Evolutionary conservation across 1,139 yeast species (phyloP), one percentile per base, ranked within the genome.

Genomic region (Saccharomyces pastorianus): DNA sequence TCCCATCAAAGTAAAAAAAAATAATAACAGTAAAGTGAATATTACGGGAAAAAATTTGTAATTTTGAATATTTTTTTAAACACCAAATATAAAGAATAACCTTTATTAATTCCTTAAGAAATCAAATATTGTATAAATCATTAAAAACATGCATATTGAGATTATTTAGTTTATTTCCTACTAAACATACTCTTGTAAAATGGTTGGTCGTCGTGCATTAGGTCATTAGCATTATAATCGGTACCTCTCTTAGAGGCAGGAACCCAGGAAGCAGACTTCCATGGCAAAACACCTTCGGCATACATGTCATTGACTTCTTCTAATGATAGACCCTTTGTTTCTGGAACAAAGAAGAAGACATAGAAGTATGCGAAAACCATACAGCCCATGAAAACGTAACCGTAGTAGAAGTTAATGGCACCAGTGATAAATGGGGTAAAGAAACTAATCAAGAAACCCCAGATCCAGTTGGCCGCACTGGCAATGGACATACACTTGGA

Each of bases 401-500:
- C 91, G 67, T 83, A 84, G 75, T 60, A 61, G 53, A 69, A 61
- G 53, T 61, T 61, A 54, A 64, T 60, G 46, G 76, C 76, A 53
- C 64, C 64, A 49, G 85, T 81, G 63, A 84, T 83, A 71, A 83
- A 82, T 55, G 90, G 88, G 55, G 89, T 84, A 74, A 82, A 83
- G 76, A 84, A 83, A 9, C 87, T 79, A 69, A 85, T 83, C 63
- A 83, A 76, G 79, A 85, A 85, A 66, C 88, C 88, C 83, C 84
- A 83, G 49, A 83, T 55, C 91, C 91, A 86, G 74, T 85, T 85
- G 53, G 85, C 78, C 53, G 85, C 85, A 42, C 81, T 76, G 51
- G 90, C 86, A 59, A 86, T 73, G 58, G 88, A 81, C 83, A 85
- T 84, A 57, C 84, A 89, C 75, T 85, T 84, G 48, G 88, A 78